Conservation (phyloP, 257 asterid genomes). For the Linaria vulgaris region DNA sequence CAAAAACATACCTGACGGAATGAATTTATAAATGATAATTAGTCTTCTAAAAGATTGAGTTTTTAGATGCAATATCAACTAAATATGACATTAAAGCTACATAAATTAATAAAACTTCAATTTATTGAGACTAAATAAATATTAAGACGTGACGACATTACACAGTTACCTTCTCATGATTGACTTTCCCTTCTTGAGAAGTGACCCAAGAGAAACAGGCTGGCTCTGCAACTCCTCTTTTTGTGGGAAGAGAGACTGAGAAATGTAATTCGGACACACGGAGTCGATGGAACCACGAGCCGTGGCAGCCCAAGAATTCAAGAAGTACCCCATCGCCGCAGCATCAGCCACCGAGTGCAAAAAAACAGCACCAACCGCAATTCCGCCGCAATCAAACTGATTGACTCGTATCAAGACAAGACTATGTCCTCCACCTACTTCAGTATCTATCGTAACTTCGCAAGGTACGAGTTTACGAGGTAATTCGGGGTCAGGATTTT, state of each 20-base stretch:
- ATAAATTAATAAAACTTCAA: too few species aligned
- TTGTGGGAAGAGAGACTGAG: conserved; percentile 17
- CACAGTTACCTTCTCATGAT: background rate
- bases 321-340: background rate
- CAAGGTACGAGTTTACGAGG: background rate
- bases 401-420: conserved; percentile 10
- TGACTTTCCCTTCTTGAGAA: conserved; percentile 7
- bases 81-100: too few species aligned
- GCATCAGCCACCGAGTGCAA: conserved; percentile 16
- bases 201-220: background rate
- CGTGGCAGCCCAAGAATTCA: conserved; percentile 9
- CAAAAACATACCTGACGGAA: conserved; percentile 4
- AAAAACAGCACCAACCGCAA: conserved; percentile 5
- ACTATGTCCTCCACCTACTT: conserved; percentile 1
- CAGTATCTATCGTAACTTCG: background rate
- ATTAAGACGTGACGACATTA: too few species aligned
- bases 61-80: too few species aligned
- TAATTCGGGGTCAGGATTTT: background rate
- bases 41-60: too few species aligned
- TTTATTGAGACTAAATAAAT: too few species aligned
- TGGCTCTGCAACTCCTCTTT: background rate
- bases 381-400: conserved; percentile 15
- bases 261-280: conserved; percentile 4
- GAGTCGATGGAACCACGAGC: background rate
- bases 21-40: too few species aligned